Evolutionary conservation across 169 alveolate species (phyloP), one percentile per base, ranked within the genome.

Genomic region (Theileria annulata): DNA sequence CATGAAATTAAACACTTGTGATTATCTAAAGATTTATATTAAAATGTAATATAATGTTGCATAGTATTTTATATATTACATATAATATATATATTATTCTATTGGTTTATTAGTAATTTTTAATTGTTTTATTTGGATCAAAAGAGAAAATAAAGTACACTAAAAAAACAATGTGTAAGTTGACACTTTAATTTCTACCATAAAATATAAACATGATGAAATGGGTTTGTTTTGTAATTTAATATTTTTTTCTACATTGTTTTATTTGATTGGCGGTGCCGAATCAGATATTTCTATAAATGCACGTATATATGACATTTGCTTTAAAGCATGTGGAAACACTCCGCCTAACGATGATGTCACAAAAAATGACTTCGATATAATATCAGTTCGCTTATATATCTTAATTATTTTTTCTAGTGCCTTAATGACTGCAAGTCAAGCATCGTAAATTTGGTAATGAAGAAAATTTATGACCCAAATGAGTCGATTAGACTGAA

Each of bases 301-400:
- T 5, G 17, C 83, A 23, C 4, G 15, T n/a, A 62, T 71, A 3
- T 71, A 30, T 37, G 51, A 30, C 49, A 23, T 71, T 56, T 71
- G 78, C 54, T 71, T 71, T 23, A 71, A 71, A 37, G 78, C 78
- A 0, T 71, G 78, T 58, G 60, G 72, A 48, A 25, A 71, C 15
- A 30, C 78, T 31, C 31, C 54, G 2, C 54, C 78, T 5, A 30
- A 10, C 10, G 78, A 62, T 0, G 51, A 42, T 17, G 51, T 8
- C 15, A 71, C 27, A 0, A 42, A 21, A 28, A 37, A 71, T 25
- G 78, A 71, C 21, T 42, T 42, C 15, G 51, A 42, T 42, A 17
- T 47, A 58, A 30, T 71, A 58, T 25, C 30, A 31, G 78, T 71
- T 33, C 9, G 78, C 60, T 71, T 37, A 56, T 71, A 35, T 31